Evolutionary conservation across 2,329 filamentous ascomycete genomes (phyloP), one percentile per base, ranked within the genome.

Genomic region (Fusarium begoniae): DNA sequence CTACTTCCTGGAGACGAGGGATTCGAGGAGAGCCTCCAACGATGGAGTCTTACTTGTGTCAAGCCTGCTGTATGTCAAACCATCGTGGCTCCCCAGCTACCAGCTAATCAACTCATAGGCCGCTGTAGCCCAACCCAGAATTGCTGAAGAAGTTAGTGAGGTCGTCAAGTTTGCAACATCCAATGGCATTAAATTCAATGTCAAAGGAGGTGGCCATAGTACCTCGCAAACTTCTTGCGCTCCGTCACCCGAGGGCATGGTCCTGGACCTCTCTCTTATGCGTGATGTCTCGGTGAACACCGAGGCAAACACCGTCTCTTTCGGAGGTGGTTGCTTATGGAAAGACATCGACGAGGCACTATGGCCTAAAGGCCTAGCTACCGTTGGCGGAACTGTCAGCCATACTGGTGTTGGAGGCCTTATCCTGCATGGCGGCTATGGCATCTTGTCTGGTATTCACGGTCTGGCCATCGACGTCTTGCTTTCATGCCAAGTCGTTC

Each of bases 401-500:
- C 88, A 91, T 71, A 91, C 89, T 3, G 90, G 90, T 11, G 87
- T 92, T 11, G 90, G 88, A 5, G 90, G 88, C 0, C 81, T 91
- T 20, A 85, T 87, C 1, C 78, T 91, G 3, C 88, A 88, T 2
- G 90, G 89, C 30, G 90, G 90, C 3, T 90, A 89, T 74, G 89
- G 90, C 3, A 86, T 87, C 79, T 80, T 92, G 22, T 86, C 84
- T 32, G 87, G 88, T 2, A 81, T 82, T 38, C 82, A 89, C 59
- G 91, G 91, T 0, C 82, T 91, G 14, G 75, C 82, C 8, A 79
- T 85, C 15, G 86, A 87, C 67, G 80, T 81, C 24, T 77, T 87
- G 8, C 24, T 85, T 10, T 81, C 81, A 1, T 81, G 79, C 6
- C 77, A 82, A 44, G 78, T 87, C 8, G 82, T 87, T 3, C 80